Evolutionary conservation across 805 yeast species (phyloP).

Genomic region (Zygotorulaspora chibaensis): DNA sequence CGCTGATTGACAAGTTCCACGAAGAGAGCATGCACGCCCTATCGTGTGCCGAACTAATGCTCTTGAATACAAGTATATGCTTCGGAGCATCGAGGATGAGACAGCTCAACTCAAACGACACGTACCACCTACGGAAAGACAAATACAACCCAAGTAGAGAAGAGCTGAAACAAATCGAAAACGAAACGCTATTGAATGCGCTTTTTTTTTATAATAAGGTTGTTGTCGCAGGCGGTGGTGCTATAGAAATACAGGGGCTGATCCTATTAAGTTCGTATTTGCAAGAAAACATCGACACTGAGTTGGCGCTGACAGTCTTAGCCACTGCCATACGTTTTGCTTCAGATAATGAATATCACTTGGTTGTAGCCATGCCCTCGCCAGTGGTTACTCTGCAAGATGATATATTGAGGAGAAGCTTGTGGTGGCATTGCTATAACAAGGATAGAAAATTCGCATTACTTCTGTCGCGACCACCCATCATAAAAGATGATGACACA

Average conservation of each 20-base stretch:
- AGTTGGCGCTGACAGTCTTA: conserved; percentile 40
- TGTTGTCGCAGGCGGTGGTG: conserved; percentile 47
- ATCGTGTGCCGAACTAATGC: conserved; percentile 26
- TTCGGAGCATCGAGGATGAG: conserved; percentile 22
- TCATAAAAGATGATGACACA: conserved; percentile 22
- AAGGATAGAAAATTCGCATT: conserved; percentile 24
- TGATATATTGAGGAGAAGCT: conserved; percentile 34
- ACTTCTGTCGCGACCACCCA: conserved; percentile 21
- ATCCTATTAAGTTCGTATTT: conserved; percentile 42
- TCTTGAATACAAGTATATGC: conserved; percentile 24
- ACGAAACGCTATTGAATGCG: conserved; percentile 37
- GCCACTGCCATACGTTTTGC: conserved; percentile 51
- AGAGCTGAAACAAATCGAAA: conserved; percentile 29
- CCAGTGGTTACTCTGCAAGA: conserved; percentile 38
- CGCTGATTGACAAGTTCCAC: conserved; percentile 20
- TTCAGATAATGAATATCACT: conserved; percentile 49
- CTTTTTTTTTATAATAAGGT: conserved; percentile 52
- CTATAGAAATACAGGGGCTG: conserved; percentile 48
- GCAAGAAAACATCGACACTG: conserved; percentile 38
- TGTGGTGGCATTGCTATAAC: conserved; percentile 46
- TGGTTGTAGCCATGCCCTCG: conserved; percentile 22
- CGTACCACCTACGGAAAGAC: conserved; percentile 21
- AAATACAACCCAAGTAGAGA: conserved; percentile 20
- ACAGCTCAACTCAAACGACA: conserved; percentile 13
- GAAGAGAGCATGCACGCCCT: conserved; percentile 13